These are phyloP conservation scores for Pyrus pyrifolia DNA, from an alignment of 306 rosid species.

Conservation along the genomic window DNA sequence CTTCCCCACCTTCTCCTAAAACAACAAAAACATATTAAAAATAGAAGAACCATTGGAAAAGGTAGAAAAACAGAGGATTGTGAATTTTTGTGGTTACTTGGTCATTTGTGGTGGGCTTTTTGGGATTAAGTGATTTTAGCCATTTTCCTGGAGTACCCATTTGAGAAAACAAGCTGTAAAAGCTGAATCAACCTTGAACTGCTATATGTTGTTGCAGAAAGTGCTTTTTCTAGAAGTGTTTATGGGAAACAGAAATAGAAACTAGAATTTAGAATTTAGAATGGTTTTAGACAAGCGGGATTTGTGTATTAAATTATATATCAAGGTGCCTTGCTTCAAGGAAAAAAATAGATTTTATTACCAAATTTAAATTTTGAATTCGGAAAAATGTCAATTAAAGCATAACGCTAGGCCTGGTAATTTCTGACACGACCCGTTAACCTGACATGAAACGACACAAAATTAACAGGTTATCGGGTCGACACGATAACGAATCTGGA, in stretches of 20 bases:
- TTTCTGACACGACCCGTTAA: too few relatives aligned
- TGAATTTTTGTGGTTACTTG: slow-evolving; percentile 25
- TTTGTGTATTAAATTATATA: neutral
- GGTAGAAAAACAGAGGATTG: neutral
- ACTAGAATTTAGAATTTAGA: neutral
- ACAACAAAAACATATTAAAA: neutral
- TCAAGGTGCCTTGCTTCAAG: neutral
- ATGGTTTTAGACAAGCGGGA: neutral
- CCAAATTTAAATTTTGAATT: slow-evolving; percentile 5
- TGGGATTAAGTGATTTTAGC: slow-evolving; percentile 63
- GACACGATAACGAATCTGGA: too few relatives aligned
- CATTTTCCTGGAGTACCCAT: slow-evolving; percentile 85
- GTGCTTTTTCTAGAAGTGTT: neutral
- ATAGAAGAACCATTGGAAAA: neutral
- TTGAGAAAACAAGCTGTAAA: slow-evolving; percentile 16
- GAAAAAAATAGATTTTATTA: neutral
- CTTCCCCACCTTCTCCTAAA: slow-evolving; percentile 48
- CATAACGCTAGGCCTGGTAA: too few relatives aligned
- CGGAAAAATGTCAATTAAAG: slow-evolving; percentile 1
- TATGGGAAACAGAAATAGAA: neutral
- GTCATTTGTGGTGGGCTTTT: slow-evolving; percentile 36
- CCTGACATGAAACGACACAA: too few relatives aligned
- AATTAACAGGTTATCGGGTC: too few relatives aligned
- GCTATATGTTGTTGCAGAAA: neutral
- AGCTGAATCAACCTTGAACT: slow-evolving; percentile 30